Evolutionary conservation across 2,329 filamentous ascomycete genomes (phyloP).

Genomic region (Colletotrichum shisoi): DNA sequence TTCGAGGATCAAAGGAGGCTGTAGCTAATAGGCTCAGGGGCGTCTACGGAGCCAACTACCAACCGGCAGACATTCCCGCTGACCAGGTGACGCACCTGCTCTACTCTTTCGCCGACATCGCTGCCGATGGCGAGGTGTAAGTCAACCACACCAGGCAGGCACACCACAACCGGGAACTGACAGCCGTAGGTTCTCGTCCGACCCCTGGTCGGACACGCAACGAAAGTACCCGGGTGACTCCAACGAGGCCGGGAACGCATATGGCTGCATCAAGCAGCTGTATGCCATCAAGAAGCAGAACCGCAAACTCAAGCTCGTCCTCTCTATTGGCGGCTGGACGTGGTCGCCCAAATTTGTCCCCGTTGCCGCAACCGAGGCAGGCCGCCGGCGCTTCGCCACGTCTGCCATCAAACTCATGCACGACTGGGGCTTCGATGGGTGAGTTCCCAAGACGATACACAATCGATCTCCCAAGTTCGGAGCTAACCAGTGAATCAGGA

Average conservation of each 20-base stretch:
- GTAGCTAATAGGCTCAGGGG: conserved; percentile 46
- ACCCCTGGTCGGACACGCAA: conserved; percentile 69
- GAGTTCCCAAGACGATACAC: background rate
- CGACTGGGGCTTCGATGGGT: conserved; percentile 67
- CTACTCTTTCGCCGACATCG: conserved; percentile 63
- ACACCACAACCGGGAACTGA: conserved; percentile 17
- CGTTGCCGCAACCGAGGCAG: conserved; percentile 67
- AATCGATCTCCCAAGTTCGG: too few relatives aligned
- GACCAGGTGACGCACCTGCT: conserved; percentile 77
- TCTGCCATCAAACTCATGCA: conserved; percentile 74
- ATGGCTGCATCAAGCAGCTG: conserved; percentile 80
- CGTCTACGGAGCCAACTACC: conserved; percentile 57
- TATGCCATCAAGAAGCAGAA: conserved; percentile 78
- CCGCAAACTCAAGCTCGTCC: conserved; percentile 77
- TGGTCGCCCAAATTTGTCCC: conserved; percentile 74
- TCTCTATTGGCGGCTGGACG: conserved; percentile 84
- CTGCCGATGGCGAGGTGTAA: conserved; percentile 57
- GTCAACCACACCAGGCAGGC: conserved; percentile 38
- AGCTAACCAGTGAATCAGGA: conserved; percentile 41
- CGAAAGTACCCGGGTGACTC: conserved; percentile 74
- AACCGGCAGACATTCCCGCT: conserved; percentile 72
- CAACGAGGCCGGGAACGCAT: conserved; percentile 69
- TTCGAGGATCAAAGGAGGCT: background rate
- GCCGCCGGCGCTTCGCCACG: conserved; percentile 71
- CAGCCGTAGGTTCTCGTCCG: conserved; percentile 59